A percentile compares a stretch with the other conserved stretches of the same genome.
These are phyloP conservation scores for Candida railenensis DNA, from an alignment of 805 yeast genomes.

Conservation along the genomic window DNA sequence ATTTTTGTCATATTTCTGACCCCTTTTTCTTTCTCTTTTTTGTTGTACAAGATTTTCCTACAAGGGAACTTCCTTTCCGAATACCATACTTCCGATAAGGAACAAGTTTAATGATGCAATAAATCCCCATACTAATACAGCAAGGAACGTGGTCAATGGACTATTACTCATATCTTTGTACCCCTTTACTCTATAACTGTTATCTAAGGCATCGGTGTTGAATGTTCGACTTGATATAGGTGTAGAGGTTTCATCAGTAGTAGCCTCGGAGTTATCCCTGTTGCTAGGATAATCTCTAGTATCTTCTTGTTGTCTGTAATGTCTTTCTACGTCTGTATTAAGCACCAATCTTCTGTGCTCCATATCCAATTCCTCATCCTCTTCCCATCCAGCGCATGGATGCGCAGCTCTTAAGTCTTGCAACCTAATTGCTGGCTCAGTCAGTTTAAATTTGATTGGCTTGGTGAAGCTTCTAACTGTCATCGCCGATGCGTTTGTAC, in stretches of 20 bases:
- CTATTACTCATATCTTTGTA: slow-evolving; percentile 73
- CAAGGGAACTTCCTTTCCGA: slow-evolving; percentile 21
- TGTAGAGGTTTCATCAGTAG: not conserved
- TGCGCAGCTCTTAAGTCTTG: slow-evolving; percentile 40
- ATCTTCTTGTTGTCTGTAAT: slow-evolving; percentile 7
- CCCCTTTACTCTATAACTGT: slow-evolving; percentile 26
- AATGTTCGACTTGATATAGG: not conserved
- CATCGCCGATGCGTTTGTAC: not conserved
- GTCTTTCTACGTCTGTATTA: not conserved
- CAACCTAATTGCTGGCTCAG: slow-evolving; percentile 40
- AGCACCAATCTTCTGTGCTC: slow-evolving; percentile 1
- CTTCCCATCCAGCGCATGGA: slow-evolving; percentile 44
- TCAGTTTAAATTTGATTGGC: slow-evolving; percentile 20
- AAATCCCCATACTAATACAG: slow-evolving; percentile 65
- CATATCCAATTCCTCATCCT: slow-evolving; percentile 27
- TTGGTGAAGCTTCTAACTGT: not conserved
- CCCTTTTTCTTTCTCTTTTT: too few species aligned
- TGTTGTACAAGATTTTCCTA: too few species aligned
- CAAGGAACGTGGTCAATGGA: slow-evolving; percentile 47
- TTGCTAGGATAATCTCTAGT: slow-evolving; percentile 11
- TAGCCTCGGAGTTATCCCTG: slow-evolving; percentile 4
- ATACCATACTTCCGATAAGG: slow-evolving; percentile 45
- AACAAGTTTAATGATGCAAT: slow-evolving; percentile 73
- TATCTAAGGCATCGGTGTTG: slow-evolving; percentile 5
- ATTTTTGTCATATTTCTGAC: too few species aligned